Percentiles rank a stretch among this genome's conserved stretches.
phyloP scores from a whole-genome alignment of 108 stramenopile species.

The Mayamaea pseudoterrestris region DNA sequence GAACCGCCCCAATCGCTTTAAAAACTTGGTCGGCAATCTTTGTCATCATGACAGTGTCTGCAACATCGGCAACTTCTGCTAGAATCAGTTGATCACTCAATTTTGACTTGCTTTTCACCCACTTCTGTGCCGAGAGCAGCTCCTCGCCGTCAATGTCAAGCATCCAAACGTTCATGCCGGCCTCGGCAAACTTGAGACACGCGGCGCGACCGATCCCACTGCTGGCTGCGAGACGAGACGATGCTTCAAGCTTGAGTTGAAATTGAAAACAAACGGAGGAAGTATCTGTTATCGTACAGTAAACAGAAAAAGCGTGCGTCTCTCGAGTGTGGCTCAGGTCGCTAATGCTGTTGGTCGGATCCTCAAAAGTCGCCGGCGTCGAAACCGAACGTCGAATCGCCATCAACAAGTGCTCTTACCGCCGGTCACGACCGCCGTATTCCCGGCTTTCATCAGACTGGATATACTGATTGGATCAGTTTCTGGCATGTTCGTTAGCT shows the following conservation, averaged over 20 bases:
- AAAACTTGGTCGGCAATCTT: slow-evolving; percentile 26
- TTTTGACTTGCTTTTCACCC: slow-evolving; percentile 4
- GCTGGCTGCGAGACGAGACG: no score
- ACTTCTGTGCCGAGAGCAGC: slow-evolving; percentile 14
- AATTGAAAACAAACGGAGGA: not conserved
- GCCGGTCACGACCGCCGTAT: slow-evolving; percentile 37
- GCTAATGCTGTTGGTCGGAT: slow-evolving; percentile 6
- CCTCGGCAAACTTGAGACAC: slow-evolving; percentile 19
- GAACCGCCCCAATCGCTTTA: slow-evolving; percentile 10
- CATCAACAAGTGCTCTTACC: no score
- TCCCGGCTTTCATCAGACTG: slow-evolving; percentile 19
- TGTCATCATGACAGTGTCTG: slow-evolving; percentile 12
- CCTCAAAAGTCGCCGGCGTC: no score
- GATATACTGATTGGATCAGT: no score
- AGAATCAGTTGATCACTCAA: slow-evolving; percentile 7
- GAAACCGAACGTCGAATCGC: no score
- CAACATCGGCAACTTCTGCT: slow-evolving; percentile 24
- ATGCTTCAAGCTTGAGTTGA: not conserved
- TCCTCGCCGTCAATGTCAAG: slow-evolving; percentile 33
- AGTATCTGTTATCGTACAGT: not conserved
- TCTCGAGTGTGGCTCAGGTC: not conserved
- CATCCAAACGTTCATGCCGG: slow-evolving; percentile 44
- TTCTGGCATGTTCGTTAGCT: no score
- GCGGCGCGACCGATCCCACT: slow-evolving; percentile 34
- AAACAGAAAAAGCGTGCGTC: not conserved